phyloP scores from a whole-genome alignment of 176 grass and related monocot genomes.

The Aechmea fasciata region DNA sequence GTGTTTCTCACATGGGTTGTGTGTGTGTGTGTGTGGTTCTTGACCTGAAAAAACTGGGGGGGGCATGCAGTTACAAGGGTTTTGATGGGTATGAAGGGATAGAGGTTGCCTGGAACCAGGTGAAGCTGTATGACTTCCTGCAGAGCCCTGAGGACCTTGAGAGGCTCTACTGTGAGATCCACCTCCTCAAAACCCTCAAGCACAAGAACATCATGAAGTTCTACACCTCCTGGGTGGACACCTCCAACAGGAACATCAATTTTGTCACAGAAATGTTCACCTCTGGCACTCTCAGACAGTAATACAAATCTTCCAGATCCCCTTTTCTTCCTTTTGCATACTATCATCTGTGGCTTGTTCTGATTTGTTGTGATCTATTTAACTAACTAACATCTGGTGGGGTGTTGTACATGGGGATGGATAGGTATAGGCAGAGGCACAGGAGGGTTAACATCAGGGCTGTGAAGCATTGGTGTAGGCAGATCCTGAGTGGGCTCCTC shows the following conservation, averaged over 20 bases:
- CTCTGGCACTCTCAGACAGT: conserved; percentile 94
- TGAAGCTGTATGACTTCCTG: conserved; percentile 84
- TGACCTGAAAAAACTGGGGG: not conserved
- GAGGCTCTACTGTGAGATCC: conserved; percentile 97
- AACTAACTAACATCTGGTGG: conserved; percentile 1
- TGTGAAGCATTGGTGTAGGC: conserved; percentile 94
- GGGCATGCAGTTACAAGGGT: conserved; percentile 71
- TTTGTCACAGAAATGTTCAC: conserved; percentile 99
- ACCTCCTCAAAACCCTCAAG: conserved; percentile 88
- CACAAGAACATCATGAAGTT: conserved; percentile 98
- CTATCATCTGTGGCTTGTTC: too few species aligned
- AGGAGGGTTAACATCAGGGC: conserved; percentile 63
- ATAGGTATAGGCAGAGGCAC: conserved; percentile 83
- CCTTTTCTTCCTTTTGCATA: too few species aligned
- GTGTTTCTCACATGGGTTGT: not conserved
- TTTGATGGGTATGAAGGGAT: conserved; percentile 97
- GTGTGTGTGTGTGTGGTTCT: not conserved
- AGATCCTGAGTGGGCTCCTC: conserved; percentile 72
- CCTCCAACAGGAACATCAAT: conserved; percentile 77
- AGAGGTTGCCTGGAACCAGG: conserved; percentile 98
- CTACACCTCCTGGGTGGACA: conserved; percentile 89
- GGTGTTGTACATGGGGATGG: not conserved
- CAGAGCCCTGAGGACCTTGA: conserved; percentile 74
- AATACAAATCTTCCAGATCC: conserved; percentile 14
- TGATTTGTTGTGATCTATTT: not conserved